phyloP scores from a whole-genome alignment of 306 rosid species.

The Quercus berberidifolia region DNA sequence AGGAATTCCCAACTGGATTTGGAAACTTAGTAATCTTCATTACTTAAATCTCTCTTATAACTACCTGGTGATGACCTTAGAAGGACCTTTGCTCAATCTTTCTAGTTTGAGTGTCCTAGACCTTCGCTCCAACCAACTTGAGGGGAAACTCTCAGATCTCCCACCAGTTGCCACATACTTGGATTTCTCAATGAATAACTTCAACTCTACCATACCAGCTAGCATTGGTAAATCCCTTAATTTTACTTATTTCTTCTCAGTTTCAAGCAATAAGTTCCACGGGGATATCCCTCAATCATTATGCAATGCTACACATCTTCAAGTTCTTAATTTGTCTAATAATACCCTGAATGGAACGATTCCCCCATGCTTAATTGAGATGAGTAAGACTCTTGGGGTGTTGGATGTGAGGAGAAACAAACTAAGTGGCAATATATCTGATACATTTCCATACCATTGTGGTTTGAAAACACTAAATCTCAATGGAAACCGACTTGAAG shows the following conservation, averaged over 20 bases:
- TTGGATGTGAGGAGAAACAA: constrained; percentile 21
- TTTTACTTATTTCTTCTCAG: neutral
- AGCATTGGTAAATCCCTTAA: neutral
- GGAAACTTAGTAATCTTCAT: constrained; percentile 9
- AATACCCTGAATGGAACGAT: constrained; percentile 21
- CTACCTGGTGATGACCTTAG: neutral
- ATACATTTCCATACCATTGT: constrained; percentile 19
- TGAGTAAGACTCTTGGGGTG: neutral
- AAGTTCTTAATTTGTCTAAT: constrained; percentile 29
- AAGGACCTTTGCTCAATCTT: neutral
- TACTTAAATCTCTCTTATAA: constrained; percentile 51
- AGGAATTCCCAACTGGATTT: constrained; percentile 46
- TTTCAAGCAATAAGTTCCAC: neutral
- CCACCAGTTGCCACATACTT: neutral
- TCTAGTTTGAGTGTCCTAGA: neutral
- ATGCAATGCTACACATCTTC: constrained; percentile 16
- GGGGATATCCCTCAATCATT: constrained; percentile 27
- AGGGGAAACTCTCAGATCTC: constrained; percentile 18
- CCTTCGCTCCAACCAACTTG: constrained; percentile 39
- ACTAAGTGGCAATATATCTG: constrained; percentile 12
- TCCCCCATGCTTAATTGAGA: constrained; percentile 26
- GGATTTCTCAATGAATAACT: constrained; percentile 37
- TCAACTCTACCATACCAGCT: constrained; percentile 21
- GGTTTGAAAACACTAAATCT: constrained; percentile 24
- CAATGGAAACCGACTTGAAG: constrained; percentile 17